Conservation (phyloP, 805 yeast genomes). For the Zygoascus ofunaensis region DNA sequence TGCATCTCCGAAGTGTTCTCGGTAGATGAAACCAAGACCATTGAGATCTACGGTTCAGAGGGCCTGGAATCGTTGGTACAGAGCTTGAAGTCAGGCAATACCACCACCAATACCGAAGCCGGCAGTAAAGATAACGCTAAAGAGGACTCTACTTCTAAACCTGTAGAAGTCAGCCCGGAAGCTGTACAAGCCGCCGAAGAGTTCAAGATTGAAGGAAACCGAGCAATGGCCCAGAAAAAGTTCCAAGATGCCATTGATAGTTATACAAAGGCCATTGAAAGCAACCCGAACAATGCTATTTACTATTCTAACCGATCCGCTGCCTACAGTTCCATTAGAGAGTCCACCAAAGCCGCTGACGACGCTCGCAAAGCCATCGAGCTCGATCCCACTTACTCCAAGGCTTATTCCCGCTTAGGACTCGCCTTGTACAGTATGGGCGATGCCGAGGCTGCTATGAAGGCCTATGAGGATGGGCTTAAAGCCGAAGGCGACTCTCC, state of each 20-base stretch:
- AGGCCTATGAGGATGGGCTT: constrained; percentile 82
- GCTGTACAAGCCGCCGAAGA: constrained; percentile 73
- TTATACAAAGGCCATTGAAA: constrained; percentile 71
- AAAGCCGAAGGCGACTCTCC: constrained; percentile 79
- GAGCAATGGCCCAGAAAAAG: constrained; percentile 71
- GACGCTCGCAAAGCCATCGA: constrained; percentile 81
- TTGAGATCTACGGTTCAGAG: constrained; percentile 25
- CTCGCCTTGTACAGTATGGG: constrained; percentile 91
- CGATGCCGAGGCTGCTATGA: constrained; percentile 80
- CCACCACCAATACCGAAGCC: not conserved
- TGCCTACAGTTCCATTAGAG: constrained; percentile 70
- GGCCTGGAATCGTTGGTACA: constrained; percentile 41
- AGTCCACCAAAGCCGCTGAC: constrained; percentile 66
- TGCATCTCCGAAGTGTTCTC: constrained; percentile 83
- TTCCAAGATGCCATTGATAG: constrained; percentile 62
- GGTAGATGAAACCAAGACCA: constrained; percentile 41
- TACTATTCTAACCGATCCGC: constrained; percentile 95
- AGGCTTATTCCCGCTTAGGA: constrained; percentile 92
- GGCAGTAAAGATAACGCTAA: not conserved
- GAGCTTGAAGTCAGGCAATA: not conserved
- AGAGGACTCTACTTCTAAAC: constrained; percentile 1
- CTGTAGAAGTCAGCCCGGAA: constrained; percentile 16
- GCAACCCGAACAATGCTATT: constrained; percentile 66
- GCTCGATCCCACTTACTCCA: constrained; percentile 70
- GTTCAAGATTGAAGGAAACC: constrained; percentile 80